A percentile compares a stretch with the other conserved stretches of the same genome.
These are phyloP conservation scores for Cucurbita ficifolia DNA, from an alignment of 306 rosid genomes.

Conservation along the genomic window DNA sequence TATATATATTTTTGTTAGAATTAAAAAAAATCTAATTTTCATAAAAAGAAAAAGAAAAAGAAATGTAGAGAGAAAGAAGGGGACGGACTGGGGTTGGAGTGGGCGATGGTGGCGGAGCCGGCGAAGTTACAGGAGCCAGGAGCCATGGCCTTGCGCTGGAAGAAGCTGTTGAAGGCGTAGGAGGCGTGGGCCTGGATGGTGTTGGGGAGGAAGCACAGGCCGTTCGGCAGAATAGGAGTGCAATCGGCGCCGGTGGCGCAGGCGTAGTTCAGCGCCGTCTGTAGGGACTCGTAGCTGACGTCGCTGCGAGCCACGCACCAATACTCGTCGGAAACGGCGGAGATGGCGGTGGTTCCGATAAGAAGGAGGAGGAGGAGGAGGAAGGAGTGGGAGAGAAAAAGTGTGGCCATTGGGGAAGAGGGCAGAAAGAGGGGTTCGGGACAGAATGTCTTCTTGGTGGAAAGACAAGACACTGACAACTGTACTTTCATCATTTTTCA, in stretches of 20 bases:
- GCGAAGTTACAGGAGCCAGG: conserved; percentile 74
- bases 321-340: conserved; percentile 12
- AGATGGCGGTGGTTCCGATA: background rate
- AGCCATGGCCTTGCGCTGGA: conserved; percentile 37
- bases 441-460: background rate
- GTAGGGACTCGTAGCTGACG: conserved; percentile 32
- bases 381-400: background rate
- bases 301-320: conserved; percentile 90
- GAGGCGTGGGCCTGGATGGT: conserved; percentile 90
- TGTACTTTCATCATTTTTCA: conserved; percentile 10
- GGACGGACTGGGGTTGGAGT: conserved; percentile 57
- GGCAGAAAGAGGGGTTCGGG: conserved; percentile 11
- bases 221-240: conserved; percentile 34
- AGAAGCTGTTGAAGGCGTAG: conserved; percentile 77
- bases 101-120: conserved; percentile 69
- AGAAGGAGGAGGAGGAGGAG: background rate
- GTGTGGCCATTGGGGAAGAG: background rate
- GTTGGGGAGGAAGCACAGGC: conserved; percentile 74
- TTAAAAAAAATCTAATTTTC: too few relatives aligned
- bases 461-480: too few relatives aligned
- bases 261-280: conserved; percentile 69
- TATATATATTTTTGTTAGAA: too few relatives aligned
- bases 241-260: conserved; percentile 73
- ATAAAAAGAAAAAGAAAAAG: too few relatives aligned
- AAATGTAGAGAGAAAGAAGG: background rate